These are phyloP conservation scores for Clonostachys solani DNA, from an alignment of 2,329 filamentous ascomycete species.

Conservation along the genomic window DNA sequence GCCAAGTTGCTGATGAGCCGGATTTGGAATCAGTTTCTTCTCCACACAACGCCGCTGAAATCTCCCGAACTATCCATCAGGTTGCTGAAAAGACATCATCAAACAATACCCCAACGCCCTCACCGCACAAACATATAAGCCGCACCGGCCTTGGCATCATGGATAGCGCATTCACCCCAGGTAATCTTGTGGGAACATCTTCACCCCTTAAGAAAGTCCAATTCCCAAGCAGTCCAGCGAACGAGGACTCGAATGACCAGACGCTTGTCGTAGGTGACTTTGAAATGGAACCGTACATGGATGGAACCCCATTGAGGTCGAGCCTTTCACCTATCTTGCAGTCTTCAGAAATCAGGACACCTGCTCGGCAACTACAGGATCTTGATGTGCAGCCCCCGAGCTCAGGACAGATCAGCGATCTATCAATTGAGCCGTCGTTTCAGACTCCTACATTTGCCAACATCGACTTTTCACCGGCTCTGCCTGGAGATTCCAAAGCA, in stretches of 20 bases:
- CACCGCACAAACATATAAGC: too few relatives aligned
- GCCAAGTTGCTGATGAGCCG: constrained; percentile 18
- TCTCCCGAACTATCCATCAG: too few relatives aligned
- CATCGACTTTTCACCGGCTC: constrained; percentile 2
- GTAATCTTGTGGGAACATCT: too few relatives aligned
- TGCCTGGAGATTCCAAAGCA: too few relatives aligned
- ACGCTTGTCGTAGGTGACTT: constrained; percentile 6
- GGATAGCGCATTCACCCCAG: too few relatives aligned
- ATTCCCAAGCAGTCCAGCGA: too few relatives aligned
- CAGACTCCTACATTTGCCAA: constrained; percentile 1
- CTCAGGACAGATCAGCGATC: neutral
- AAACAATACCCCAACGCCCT: too few relatives aligned
- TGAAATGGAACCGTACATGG: neutral
- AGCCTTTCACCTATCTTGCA: neutral
- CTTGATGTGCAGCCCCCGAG: neutral
- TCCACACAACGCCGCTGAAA: constrained; percentile 9
- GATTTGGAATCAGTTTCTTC: constrained; percentile 6
- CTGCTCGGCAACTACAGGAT: neutral
- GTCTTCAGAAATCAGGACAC: neutral
- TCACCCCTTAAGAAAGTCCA: too few relatives aligned
- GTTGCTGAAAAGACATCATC: too few relatives aligned
- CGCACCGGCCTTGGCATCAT: too few relatives aligned
- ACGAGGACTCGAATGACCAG: neutral
- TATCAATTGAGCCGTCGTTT: neutral
- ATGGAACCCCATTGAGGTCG: too few relatives aligned